These are phyloP conservation scores for Rhodotorula sp. DNA, from an alignment of 1,284 basidiomycete species.

Conservation along the genomic window DNA sequence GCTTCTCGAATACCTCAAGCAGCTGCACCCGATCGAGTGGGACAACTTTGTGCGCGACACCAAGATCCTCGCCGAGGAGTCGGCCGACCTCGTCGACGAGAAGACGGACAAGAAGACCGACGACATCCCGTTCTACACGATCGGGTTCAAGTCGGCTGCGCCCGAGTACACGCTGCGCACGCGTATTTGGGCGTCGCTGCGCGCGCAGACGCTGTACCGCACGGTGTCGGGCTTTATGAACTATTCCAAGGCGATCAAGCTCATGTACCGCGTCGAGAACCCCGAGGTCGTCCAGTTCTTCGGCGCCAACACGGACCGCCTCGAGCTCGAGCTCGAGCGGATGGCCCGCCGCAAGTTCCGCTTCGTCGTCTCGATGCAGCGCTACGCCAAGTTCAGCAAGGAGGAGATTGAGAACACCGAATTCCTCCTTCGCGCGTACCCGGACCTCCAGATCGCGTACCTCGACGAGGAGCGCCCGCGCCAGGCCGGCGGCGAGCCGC, in stretches of 20 bases:
- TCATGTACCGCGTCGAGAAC: constrained; percentile 99
- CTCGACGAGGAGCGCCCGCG: constrained; percentile 89
- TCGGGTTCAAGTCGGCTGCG: constrained; percentile 98
- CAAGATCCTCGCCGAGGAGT: constrained; percentile 97
- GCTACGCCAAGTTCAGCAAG: constrained; percentile 99
- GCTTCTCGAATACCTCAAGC: constrained; percentile 93
- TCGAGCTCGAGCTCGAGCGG: constrained; percentile 94
- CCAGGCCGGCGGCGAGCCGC: constrained; percentile 92
- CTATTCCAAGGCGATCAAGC: constrained; percentile 98
- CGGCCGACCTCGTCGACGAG: constrained; percentile 80
- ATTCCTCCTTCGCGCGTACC: constrained; percentile 97
- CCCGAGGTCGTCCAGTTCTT: constrained; percentile 97
- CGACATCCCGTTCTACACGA: constrained; percentile 97
- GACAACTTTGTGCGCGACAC: constrained; percentile 99
- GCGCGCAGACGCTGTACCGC: constrained; percentile 96
- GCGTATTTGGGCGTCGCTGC: constrained; percentile 97
- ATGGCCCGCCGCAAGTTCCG: constrained; percentile 99
- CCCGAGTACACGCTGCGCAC: constrained; percentile 98
- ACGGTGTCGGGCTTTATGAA: constrained; percentile 99
- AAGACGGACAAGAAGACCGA: constrained; percentile 75
- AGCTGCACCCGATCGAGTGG: constrained; percentile 97
- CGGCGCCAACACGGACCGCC: constrained; percentile 94
- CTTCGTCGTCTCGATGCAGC: constrained; percentile 98
- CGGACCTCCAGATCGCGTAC: constrained; percentile 97
- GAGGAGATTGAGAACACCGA: constrained; percentile 99